These are phyloP conservation scores for Ramaria sp. DNA, from an alignment of 768 basidiomycete species.

Conservation along the genomic window DNA sequence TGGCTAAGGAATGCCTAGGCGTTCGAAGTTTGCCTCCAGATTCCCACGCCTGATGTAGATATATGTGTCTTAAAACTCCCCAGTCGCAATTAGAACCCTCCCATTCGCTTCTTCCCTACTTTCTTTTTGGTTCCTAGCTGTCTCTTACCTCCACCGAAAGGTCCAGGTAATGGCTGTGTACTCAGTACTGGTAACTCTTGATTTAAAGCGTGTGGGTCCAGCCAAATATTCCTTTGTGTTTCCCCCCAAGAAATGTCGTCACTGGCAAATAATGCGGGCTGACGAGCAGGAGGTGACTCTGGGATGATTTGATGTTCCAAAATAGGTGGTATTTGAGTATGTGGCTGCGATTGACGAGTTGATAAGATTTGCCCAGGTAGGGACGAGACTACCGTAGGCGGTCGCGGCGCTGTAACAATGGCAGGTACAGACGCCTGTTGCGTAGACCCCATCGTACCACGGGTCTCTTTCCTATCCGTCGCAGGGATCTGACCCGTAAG, in stretches of 20 bases:
- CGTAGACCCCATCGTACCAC: background rate
- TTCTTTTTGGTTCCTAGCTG: conserved; percentile 42
- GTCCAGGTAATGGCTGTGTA: conserved; percentile 65
- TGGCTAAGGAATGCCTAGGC: background rate
- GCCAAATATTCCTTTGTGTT: background rate
- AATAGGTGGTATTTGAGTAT: background rate
- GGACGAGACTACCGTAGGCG: conserved; percentile 15
- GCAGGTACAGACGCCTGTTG: background rate
- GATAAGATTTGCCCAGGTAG: conserved; percentile 2
- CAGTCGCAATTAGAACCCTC: conserved; percentile 48
- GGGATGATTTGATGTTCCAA: background rate
- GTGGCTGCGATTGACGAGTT: background rate
- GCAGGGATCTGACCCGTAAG: background rate
- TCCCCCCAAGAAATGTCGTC: background rate
- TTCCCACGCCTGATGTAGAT: conserved; percentile 7
- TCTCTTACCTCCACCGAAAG: conserved; percentile 47
- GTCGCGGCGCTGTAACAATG: background rate
- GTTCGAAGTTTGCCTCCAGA: background rate
- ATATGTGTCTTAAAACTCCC: background rate
- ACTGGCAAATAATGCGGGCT: no score
- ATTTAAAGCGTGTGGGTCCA: conserved; percentile 13
- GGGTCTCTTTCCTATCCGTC: background rate
- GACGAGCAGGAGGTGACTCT: background rate
- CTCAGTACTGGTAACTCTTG: conserved; percentile 34
- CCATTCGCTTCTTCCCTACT: conserved; percentile 51